These are phyloP conservation scores for Naganishia sp. DNA, from an alignment of 1,284 basidiomycete genomes.

Conservation along the genomic window DNA sequence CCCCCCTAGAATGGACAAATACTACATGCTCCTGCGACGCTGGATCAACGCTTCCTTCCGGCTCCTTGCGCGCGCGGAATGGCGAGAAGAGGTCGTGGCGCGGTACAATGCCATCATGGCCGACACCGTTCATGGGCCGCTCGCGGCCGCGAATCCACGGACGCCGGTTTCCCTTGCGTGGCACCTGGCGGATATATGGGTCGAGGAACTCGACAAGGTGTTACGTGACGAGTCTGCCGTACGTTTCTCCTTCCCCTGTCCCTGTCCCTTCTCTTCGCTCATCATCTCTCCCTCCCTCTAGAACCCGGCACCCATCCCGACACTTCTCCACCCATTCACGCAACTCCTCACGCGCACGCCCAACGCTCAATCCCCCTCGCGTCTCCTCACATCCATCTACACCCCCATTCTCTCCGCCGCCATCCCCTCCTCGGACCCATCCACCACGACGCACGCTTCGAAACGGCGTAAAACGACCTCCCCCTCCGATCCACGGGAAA, in stretches of 20 bases:
- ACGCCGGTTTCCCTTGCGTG: slow-evolving; percentile 64
- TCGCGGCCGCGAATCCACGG: slow-evolving; percentile 63
- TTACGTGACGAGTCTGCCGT: slow-evolving; percentile 44
- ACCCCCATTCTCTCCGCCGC: slow-evolving; percentile 40
- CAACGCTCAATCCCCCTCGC: slow-evolving; percentile 45
- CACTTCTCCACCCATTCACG: slow-evolving; percentile 48
- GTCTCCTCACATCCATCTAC: slow-evolving; percentile 46
- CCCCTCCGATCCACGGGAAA: slow-evolving; percentile 48
- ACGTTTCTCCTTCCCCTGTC: slow-evolving; percentile 23
- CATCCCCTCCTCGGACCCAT: slow-evolving; percentile 18
- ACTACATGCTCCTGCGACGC: slow-evolving; percentile 87
- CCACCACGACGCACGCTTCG: slow-evolving; percentile 3
- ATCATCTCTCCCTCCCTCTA: not conserved
- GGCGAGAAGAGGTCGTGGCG: slow-evolving; percentile 63
- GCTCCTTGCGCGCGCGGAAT: slow-evolving; percentile 69
- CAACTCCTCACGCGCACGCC: slow-evolving; percentile 47
- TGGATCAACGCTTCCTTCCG: slow-evolving; percentile 84
- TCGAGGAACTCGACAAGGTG: slow-evolving; percentile 85
- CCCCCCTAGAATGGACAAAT: slow-evolving; percentile 82
- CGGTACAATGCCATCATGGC: slow-evolving; percentile 69
- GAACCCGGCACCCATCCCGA: slow-evolving; percentile 42
- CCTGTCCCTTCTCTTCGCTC: not conserved
- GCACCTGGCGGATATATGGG: slow-evolving; percentile 85
- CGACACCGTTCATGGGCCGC: slow-evolving; percentile 66
- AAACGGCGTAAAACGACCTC: slow-evolving; percentile 38